phyloP scores from a whole-genome alignment of 2,329 filamentous ascomycete genomes.

The Fusarium sp. region DNA sequence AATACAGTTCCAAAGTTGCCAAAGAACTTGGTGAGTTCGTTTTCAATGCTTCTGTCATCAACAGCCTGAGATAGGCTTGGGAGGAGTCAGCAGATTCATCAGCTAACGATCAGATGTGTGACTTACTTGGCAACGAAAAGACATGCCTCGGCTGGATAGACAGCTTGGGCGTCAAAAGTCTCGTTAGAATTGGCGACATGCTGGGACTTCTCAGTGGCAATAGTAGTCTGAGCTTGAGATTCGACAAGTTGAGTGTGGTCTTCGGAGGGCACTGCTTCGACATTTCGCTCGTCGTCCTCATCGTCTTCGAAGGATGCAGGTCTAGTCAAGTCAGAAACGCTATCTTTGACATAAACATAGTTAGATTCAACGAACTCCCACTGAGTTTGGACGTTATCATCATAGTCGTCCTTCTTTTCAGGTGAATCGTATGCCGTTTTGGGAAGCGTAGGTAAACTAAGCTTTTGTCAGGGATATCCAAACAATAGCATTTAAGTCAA shows the following conservation, averaged over 20 bases:
- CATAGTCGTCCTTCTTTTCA: neutral
- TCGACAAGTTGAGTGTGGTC: too few relatives aligned
- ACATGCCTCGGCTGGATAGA: conserved; percentile 67
- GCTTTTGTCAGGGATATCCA: conserved; percentile 1
- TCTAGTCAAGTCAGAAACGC: conserved; percentile 7
- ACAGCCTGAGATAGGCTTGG: conserved; percentile 63
- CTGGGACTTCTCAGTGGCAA: neutral
- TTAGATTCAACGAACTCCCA: conserved; percentile 1
- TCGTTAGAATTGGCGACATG: neutral
- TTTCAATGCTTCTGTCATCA: conserved; percentile 63
- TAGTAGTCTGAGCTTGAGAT: neutral
- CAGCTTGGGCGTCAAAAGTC: conserved; percentile 61
- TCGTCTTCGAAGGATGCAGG: neutral
- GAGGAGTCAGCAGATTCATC: neutral
- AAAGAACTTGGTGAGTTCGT: conserved; percentile 65
- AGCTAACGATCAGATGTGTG: neutral
- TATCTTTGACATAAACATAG: neutral
- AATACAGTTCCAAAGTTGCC: conserved; percentile 66
- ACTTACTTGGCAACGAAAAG: conserved; percentile 76
- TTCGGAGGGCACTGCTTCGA: neutral
- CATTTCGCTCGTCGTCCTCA: neutral
- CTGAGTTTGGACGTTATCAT: neutral
- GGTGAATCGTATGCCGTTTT: neutral
- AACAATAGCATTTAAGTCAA: too few relatives aligned
- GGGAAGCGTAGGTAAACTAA: conserved; percentile 5